Conservation (phyloP, 2,329 filamentous ascomycete genomes). For the Fusarium guadeloupense region DNA sequence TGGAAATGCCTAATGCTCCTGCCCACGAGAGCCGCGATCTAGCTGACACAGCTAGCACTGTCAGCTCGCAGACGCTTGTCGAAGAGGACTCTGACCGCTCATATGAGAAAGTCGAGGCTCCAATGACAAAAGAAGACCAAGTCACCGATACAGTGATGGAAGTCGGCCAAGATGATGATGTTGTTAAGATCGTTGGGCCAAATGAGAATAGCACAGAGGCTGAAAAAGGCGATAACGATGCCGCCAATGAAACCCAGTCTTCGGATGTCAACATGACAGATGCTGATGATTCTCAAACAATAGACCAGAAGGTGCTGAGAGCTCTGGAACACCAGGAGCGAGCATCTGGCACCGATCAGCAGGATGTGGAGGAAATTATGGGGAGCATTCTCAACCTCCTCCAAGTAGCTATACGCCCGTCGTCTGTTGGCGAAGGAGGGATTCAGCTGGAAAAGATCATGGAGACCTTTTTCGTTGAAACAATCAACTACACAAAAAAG, state of each 20-base stretch:
- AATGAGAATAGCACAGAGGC: neutral
- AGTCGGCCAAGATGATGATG: conserved; percentile 22
- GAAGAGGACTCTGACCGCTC: conserved; percentile 51
- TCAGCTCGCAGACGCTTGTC: conserved; percentile 64
- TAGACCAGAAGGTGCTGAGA: conserved; percentile 58
- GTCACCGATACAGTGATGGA: conserved; percentile 39
- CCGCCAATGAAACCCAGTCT: neutral
- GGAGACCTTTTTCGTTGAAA: conserved; percentile 71
- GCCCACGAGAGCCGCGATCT: conserved; percentile 45
- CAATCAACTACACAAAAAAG: conserved; percentile 67
- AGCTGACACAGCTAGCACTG: conserved; percentile 55
- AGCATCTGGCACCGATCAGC: conserved; percentile 72
- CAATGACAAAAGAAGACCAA: conserved; percentile 33
- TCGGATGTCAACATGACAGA: conserved; percentile 46
- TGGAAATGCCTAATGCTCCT: conserved; percentile 48
- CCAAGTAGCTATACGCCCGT: conserved; percentile 84
- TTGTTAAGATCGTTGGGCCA: conserved; percentile 9
- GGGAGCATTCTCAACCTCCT: conserved; percentile 90
- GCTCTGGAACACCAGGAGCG: conserved; percentile 58
- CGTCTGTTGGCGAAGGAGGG: conserved; percentile 69
- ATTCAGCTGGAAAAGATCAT: conserved; percentile 86
- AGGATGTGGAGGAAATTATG: conserved; percentile 96
- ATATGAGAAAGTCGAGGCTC: conserved; percentile 47
- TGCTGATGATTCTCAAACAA: conserved; percentile 46
- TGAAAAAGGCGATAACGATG: conserved; percentile 7